Base-by-base conservation (phyloP, 208 protist genomes). In the Crithidia fasciculata region DNA sequence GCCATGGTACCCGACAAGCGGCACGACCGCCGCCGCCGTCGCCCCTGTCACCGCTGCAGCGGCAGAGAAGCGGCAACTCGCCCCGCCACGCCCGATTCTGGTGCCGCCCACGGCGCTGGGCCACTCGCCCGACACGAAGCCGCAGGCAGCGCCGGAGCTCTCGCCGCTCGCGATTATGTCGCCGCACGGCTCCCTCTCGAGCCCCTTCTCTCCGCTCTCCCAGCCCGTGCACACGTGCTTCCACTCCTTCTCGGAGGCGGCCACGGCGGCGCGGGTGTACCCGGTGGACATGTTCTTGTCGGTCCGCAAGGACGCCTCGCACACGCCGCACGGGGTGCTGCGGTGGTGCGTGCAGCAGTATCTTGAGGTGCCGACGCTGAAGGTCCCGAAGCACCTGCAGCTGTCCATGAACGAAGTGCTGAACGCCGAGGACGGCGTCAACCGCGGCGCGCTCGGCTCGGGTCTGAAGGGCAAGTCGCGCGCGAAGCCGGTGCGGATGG, bases 251-350 rank as follows among this genome's bases (percentile, higher is more conserved):
- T 91, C 82, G 41, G 74, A 88, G 18, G 68, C 72, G 16, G 91
- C 91, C 9, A 84, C 76, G 39, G 71, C 61, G 18, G 69, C 36
- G 41, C 70, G 82, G 2, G 80, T 89, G 36, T 96, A 96, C 64
- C 83, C 92, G 19, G 47, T 90, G 36, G 86, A 90, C 49, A 94
- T 94, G 92, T 95, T 94, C 66, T 67, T 92, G 71, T 93, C 87
- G 6, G 81, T 86, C 8, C 89, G 92, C 43, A 77, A 82, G 19
- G 89, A 95, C 69, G 89, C 89, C 18, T 88, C 92, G 19, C 92
- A 96, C 81, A 96, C 92, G 44, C 92, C 92, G 16, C 87, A 93
- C 65, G 89, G 92, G 10, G 88, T 96, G 39, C 78, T 96, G 41
- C 67, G 74, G 45, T 96, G 92, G 92, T 88, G 80, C 43, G 79